Conservation (phyloP, 164 flowering plant genomes). For the Tinospora cordifolia region DNA sequence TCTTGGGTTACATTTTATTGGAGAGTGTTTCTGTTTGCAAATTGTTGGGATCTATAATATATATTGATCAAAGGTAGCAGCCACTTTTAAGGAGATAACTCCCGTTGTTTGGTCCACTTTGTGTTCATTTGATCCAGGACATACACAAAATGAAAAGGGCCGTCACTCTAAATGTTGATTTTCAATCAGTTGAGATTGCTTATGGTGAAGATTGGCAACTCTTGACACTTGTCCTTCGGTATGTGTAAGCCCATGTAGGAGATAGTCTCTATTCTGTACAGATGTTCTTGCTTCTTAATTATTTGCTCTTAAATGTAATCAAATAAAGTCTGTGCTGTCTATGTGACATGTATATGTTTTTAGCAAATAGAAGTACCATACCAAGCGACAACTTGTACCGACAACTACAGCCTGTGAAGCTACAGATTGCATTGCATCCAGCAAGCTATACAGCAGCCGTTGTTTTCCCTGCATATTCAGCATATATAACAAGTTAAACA, state of each 20-base stretch:
- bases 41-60: no score
- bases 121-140: no score
- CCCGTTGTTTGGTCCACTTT: no score
- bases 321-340: neutral
- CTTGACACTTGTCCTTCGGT: neutral
- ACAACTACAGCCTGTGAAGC: conserved; percentile 91
- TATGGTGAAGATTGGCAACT: neutral
- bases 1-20: no score
- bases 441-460: conserved; percentile 76
- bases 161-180: neutral
- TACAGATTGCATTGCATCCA: conserved; percentile 96
- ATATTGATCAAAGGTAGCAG: no score
- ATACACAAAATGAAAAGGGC: neutral
- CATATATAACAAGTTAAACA: neutral
- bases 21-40: no score
- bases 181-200: neutral
- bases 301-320: neutral
- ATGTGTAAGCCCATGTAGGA: no score
- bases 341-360: neutral
- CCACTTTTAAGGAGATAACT: no score
- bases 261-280: neutral
- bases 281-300: neutral
- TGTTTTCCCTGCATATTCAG: conserved; percentile 75
- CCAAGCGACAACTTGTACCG: conserved; percentile 90
- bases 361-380: conserved; percentile 23